Conservation (phyloP, 2,329 filamentous ascomycete species). For the Didymella glomerata region DNA sequence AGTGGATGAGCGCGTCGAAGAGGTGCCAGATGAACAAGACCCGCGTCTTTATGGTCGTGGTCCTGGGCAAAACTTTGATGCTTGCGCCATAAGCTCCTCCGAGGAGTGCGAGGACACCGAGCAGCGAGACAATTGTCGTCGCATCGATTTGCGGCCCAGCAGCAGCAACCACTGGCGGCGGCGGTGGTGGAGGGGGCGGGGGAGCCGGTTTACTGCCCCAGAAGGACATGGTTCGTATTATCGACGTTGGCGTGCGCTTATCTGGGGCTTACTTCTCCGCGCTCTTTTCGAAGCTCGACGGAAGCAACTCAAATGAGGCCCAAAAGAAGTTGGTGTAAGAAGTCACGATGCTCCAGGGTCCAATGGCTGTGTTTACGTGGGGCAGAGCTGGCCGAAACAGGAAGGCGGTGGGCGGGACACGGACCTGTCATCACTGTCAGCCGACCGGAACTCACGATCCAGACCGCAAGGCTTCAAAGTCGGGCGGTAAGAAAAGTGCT, state of each 20-base stretch:
- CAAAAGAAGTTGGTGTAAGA: conserved; percentile 22
- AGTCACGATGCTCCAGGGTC: conserved; percentile 29
- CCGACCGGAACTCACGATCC: conserved; percentile 41
- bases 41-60: conserved; percentile 67
- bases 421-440: conserved; percentile 19
- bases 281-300: conserved; percentile 6
- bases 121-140: conserved; percentile 64
- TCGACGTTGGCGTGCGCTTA: conserved; percentile 10
- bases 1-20: conserved; percentile 91
- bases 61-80: conserved; percentile 60
- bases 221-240: conserved; percentile 30
- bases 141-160: conserved; percentile 56
- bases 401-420: conserved; percentile 38
- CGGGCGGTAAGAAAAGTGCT: conserved; percentile 26
- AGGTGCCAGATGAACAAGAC: conserved; percentile 93
- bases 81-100: conserved; percentile 62
- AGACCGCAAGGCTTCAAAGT: conserved; percentile 35
- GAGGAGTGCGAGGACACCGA: conserved; percentile 63
- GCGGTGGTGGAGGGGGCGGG: conserved; percentile 69
- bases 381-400: conserved; percentile 24
- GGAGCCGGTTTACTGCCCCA: conserved; percentile 35
- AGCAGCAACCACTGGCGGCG: conserved; percentile 62
- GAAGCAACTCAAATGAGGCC: conserved; percentile 7
- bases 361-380: conserved; percentile 30
- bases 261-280: conserved; percentile 14